Conservation (phyloP, 257 asterid genomes). For the Verbena officinalis region DNA sequence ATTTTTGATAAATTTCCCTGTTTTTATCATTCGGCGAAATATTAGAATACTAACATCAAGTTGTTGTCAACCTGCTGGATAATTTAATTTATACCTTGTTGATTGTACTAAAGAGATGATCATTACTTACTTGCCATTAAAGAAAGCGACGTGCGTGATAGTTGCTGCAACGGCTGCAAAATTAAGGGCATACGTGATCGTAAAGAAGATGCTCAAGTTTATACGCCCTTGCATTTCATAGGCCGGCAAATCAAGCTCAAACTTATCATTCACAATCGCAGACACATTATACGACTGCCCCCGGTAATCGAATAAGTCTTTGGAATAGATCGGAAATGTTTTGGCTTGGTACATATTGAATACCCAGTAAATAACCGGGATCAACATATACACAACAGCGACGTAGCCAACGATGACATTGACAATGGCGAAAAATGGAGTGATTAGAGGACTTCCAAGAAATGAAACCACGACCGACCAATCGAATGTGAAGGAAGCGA, state of each 20-base stretch:
- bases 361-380: slow-evolving; percentile 68
- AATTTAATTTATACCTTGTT: too few species aligned
- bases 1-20: slow-evolving; percentile 53
- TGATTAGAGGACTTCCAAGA: slow-evolving; percentile 59
- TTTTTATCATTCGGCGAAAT: background rate
- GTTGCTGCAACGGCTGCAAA: slow-evolving; percentile 70
- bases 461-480: slow-evolving; percentile 62
- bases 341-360: slow-evolving; percentile 55
- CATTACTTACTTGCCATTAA: slow-evolving; percentile 66
- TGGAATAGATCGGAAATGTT: slow-evolving; percentile 62
- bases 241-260: slow-evolving; percentile 51
- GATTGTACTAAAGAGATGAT: too few species aligned
- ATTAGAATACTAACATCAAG: background rate
- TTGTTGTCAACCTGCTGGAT: too few species aligned
- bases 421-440: slow-evolving; percentile 70
- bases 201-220: slow-evolving; percentile 54
- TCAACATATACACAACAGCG: slow-evolving; percentile 36
- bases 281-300: slow-evolving; percentile 56
- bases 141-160: slow-evolving; percentile 63
- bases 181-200: slow-evolving; percentile 58
- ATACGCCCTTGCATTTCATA: slow-evolving; percentile 50
- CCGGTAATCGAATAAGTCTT: slow-evolving; percentile 28
- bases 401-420: slow-evolving; percentile 58
- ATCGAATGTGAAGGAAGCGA: slow-evolving; percentile 60
- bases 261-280: slow-evolving; percentile 57